Percentiles rank a stretch among this genome's conserved stretches.
phyloP scores from a whole-genome alignment of 2,329 filamentous ascomycete species.

The Xylaria sp. region DNA sequence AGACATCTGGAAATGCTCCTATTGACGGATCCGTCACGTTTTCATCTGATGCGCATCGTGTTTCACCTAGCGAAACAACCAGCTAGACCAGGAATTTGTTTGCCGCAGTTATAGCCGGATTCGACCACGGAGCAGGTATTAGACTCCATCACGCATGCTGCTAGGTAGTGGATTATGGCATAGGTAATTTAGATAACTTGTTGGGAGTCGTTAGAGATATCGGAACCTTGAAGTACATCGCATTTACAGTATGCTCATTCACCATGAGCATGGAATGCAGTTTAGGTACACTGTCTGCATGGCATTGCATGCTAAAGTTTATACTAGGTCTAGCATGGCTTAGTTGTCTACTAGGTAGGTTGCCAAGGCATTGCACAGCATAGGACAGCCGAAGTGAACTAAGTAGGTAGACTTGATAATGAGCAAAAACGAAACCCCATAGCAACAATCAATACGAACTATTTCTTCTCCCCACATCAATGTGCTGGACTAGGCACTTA shows the following conservation, averaged over 20 bases:
- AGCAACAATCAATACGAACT: slow-evolving; percentile 9
- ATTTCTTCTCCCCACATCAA: background rate
- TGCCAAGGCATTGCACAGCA: slow-evolving; percentile 19
- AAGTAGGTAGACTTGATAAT: too few species aligned
- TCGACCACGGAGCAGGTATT: background rate
- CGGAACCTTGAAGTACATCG: background rate
- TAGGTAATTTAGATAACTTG: background rate
- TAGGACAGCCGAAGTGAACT: background rate
- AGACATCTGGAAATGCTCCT: background rate
- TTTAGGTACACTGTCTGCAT: too few species aligned
- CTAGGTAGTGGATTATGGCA: background rate
- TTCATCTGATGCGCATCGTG: slow-evolving; percentile 8
- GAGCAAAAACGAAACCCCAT: background rate
- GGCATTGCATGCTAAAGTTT: too few species aligned
- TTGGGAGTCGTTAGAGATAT: background rate
- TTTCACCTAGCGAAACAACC: slow-evolving; percentile 9
- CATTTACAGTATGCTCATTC: background rate
- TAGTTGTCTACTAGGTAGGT: too few species aligned
- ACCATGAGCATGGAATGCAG: background rate
- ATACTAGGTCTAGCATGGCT: too few species aligned
- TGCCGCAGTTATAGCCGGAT: background rate
- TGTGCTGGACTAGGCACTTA: background rate
- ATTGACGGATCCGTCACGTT: slow-evolving; percentile 7
- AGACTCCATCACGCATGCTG: background rate
- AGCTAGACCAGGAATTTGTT: background rate